Conservation (phyloP, 371 early-diverging fungal genomes). For the Saksenaea vasiformis region DNA sequence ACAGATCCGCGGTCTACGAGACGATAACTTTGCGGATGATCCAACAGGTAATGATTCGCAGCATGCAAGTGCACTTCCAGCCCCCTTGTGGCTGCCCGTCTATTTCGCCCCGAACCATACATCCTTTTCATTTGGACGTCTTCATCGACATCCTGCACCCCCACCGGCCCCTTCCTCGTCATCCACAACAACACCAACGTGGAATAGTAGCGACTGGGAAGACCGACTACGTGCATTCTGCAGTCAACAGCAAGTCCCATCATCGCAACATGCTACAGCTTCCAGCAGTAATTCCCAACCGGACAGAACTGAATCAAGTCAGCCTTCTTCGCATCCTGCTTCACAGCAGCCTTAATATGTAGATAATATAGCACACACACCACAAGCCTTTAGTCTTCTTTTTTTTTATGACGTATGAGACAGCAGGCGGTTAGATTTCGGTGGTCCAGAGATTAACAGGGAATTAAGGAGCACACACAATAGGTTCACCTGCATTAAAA, state of each 20-base stretch:
- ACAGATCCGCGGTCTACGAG: conserved; percentile 37
- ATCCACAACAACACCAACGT: background rate
- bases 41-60: background rate
- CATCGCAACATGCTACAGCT: background rate
- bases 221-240: conserved; percentile 20
- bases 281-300: too few species aligned
- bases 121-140: conserved; percentile 20
- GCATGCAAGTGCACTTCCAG: conserved; percentile 9
- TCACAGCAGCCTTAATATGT: too few species aligned
- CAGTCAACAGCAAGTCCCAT: conserved; percentile 15
- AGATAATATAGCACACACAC: background rate
- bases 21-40: background rate
- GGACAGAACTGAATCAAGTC: background rate
- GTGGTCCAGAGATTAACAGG: background rate
- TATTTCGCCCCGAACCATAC: conserved; percentile 24
- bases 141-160: conserved; percentile 17
- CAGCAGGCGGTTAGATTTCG: background rate
- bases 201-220: conserved; percentile 11
- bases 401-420: background rate
- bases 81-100: conserved; percentile 22
- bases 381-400: background rate
- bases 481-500: conserved; percentile 1
- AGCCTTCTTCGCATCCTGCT: too few species aligned
- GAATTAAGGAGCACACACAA: background rate
- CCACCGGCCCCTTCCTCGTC: background rate